Base-by-base conservation (phyloP, 2,329 filamentous ascomycete genomes). In the Pezicula carpinea region DNA sequence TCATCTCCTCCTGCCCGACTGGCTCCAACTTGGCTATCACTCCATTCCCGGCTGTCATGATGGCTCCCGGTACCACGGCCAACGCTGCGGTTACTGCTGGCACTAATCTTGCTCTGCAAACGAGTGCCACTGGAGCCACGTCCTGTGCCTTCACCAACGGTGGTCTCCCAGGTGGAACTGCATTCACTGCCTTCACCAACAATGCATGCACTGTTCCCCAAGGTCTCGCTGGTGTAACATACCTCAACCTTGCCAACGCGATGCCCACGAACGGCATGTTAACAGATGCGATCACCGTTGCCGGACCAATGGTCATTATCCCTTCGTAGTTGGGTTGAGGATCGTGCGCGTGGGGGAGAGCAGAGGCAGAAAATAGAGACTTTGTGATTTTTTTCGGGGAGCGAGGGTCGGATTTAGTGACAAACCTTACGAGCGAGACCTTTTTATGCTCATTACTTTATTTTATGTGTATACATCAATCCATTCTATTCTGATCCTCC, bases 101-200 rank as follows among this genome's bases (percentile, higher is more conserved):
- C 39, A 60, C 66, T 22, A 64, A 61, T 43, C 59, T 78, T 49
- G 65, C 72, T 53, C 66, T 85, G 42, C 64, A 76, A 62, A 77
- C 72, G 46, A 63, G 74, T 18, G 75, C 73, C 5, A 68, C 75
- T 5, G 63, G 71, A 21, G 82, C 79, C 3, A 74, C 71, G 19
- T 76, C 79, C 66, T 87, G 84, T 64, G 82, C 79, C 23, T 87
- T 87, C 64, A 82, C 82, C 23, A 82, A 81, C 56, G 81, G 81
- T 55, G 72, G 73, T 39, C 61, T 52, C 6, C 70, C 76, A 34
- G 78, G 79, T 46, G 80, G 80, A 56, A 80, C 79, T 33, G 70
- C 71, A 46, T 89, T 87, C 65, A 71, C 74, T 0, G 53, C 71
- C 21, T 80, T 87, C 61, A 69, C 71, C 34, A 66, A 71, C 35